Percentiles rank a stretch among this genome's conserved stretches.
These are phyloP conservation scores for Russula emetica DNA, from an alignment of 768 basidiomycete species.

Conservation along the genomic window DNA sequence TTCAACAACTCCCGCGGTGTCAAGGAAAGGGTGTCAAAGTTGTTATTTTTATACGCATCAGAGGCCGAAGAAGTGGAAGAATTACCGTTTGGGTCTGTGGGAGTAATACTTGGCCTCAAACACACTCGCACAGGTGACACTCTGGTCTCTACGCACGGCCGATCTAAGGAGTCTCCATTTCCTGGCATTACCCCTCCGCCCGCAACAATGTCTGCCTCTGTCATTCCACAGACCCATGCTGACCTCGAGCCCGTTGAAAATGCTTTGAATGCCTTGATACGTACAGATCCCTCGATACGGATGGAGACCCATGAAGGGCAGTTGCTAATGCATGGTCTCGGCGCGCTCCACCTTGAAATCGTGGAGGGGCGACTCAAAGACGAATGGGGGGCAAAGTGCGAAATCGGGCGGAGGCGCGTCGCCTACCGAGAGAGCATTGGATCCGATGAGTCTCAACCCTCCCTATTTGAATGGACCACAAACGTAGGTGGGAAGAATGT, in stretches of 20 bases:
- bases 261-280: slow-evolving; percentile 63
- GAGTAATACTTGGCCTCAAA: slow-evolving; percentile 78
- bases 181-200: slow-evolving; percentile 70
- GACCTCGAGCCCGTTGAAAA: slow-evolving; percentile 75
- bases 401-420: slow-evolving; percentile 72
- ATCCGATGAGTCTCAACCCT: slow-evolving; percentile 31
- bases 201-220: slow-evolving; percentile 80
- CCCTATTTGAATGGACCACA: slow-evolving; percentile 52
- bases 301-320: slow-evolving; percentile 79
- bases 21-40: slow-evolving; percentile 68
- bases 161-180: slow-evolving; percentile 39
- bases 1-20: slow-evolving; percentile 64
- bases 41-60: slow-evolving; percentile 75
- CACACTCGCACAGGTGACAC: slow-evolving; percentile 87
- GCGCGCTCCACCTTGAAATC: slow-evolving; percentile 85
- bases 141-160: slow-evolving; percentile 51
- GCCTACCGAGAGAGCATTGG: slow-evolving; percentile 67
- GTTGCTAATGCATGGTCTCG: slow-evolving; percentile 76
- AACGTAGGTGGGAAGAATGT: slow-evolving; percentile 57
- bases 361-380: slow-evolving; percentile 74
- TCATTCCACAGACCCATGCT: slow-evolving; percentile 74
- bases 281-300: slow-evolving; percentile 90
- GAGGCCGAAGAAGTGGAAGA: slow-evolving; percentile 71
- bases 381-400: slow-evolving; percentile 75
- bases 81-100: slow-evolving; percentile 77